These are phyloP conservation scores for Globisporangium cystogenes DNA, from an alignment of 352 stramenopile species.

Conservation along the genomic window DNA sequence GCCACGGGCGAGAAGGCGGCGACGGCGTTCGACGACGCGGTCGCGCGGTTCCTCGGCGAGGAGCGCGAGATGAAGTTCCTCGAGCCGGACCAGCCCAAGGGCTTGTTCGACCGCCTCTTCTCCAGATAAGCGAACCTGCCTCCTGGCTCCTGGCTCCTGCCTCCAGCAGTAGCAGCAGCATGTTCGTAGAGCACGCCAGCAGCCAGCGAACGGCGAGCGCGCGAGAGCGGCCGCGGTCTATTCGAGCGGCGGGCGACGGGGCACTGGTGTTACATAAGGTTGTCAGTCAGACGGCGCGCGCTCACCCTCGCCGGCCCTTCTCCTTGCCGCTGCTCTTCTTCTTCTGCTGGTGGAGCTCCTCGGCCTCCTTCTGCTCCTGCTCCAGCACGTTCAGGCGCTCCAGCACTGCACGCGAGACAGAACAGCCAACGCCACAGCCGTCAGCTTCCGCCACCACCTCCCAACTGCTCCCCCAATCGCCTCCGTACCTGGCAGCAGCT, in stretches of 20 bases:
- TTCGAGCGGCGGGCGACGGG: background rate
- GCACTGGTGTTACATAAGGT: slow-evolving; percentile 7
- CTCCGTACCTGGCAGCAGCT: slow-evolving; percentile 60
- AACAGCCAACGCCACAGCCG: slow-evolving; percentile 10
- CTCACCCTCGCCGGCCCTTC: slow-evolving; percentile 52
- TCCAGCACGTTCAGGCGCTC: slow-evolving; percentile 78
- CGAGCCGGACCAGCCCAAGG: slow-evolving; percentile 74
- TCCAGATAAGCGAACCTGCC: slow-evolving; percentile 34
- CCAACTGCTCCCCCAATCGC: background rate
- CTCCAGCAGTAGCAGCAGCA: background rate
- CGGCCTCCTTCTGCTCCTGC: slow-evolving; percentile 69
- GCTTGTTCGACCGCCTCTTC: slow-evolving; percentile 75
- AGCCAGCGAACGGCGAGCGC: background rate
- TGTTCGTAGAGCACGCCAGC: background rate
- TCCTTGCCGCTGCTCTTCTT: slow-evolving; percentile 68
- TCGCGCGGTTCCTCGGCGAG: slow-evolving; percentile 88
- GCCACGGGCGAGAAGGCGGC: slow-evolving; percentile 64
- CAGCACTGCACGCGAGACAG: slow-evolving; percentile 28
- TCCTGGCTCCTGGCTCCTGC: too few relatives aligned
- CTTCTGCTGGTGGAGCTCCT: slow-evolving; percentile 70
- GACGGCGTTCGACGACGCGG: slow-evolving; percentile 84
- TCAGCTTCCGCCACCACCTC: slow-evolving; percentile 3
- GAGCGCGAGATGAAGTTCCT: slow-evolving; percentile 85
- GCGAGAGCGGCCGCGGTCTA: background rate
- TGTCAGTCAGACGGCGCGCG: slow-evolving; percentile 1